Evolutionary conservation across 2,329 filamentous ascomycete species (phyloP).

Genomic region (Gliomastix tumulicola): DNA sequence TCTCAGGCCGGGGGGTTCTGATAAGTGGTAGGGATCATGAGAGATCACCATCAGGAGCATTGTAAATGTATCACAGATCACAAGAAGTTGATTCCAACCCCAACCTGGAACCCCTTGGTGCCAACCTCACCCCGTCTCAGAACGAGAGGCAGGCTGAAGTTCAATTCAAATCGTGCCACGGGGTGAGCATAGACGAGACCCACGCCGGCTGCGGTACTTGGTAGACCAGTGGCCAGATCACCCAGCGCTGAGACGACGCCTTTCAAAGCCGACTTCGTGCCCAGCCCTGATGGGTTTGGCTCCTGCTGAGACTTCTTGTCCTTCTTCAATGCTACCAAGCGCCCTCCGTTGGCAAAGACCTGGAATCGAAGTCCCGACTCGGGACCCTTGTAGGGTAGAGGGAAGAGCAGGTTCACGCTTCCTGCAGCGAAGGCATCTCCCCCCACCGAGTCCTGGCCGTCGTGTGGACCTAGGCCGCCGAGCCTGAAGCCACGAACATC

Average conservation of each 20-base stretch:
- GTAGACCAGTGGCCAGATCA: slow-evolving; percentile 67
- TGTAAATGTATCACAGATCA: slow-evolving; percentile 37
- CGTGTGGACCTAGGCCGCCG: slow-evolving; percentile 80
- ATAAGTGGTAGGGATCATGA: too few relatives aligned
- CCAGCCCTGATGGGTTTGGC: too few relatives aligned
- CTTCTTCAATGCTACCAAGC: slow-evolving; percentile 69
- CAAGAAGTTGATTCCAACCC: slow-evolving; percentile 94
- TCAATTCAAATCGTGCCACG: slow-evolving; percentile 88
- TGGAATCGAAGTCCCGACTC: slow-evolving; percentile 84
- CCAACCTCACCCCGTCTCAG: slow-evolving; percentile 77
- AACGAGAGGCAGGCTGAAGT: slow-evolving; percentile 84
- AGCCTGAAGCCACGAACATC: slow-evolving; percentile 92
- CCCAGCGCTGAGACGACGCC: slow-evolving; percentile 56
- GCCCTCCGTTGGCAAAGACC: slow-evolving; percentile 83
- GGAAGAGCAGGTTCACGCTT: slow-evolving; percentile 77
- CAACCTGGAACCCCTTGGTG: slow-evolving; percentile 87
- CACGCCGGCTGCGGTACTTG: slow-evolving; percentile 79
- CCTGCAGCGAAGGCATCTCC: slow-evolving; percentile 90
- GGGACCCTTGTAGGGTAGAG: slow-evolving; percentile 72
- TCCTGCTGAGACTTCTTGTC: too few relatives aligned
- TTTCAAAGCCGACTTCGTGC: slow-evolving; percentile 38
- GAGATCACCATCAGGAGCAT: too few relatives aligned
- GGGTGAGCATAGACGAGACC: slow-evolving; percentile 94
- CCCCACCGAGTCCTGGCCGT: slow-evolving; percentile 78
- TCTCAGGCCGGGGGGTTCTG: too few relatives aligned